A percentile compares a stretch with the other conserved stretches of the same genome.
Conservation (phyloP, 352 stramenopile species). For the Pythium brachiatum region DNA sequence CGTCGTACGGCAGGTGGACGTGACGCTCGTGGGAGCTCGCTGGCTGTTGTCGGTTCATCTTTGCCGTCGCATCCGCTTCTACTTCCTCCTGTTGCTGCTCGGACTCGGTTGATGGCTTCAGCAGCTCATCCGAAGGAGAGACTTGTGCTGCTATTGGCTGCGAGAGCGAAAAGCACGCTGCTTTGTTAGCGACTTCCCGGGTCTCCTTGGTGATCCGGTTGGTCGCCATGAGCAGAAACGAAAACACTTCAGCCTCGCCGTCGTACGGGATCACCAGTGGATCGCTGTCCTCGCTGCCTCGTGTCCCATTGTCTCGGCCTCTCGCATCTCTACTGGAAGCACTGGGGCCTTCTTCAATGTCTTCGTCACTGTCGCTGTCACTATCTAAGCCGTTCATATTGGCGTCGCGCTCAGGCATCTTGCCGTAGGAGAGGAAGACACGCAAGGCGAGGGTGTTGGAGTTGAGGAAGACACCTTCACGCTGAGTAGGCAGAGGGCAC, state of each 20-base stretch:
- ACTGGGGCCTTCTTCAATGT: background rate
- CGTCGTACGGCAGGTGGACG: conserved; percentile 69
- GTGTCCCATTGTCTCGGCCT: conserved; percentile 24
- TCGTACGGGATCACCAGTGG: conserved; percentile 65
- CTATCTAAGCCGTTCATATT: conserved; percentile 11
- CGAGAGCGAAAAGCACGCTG: conserved; percentile 45
- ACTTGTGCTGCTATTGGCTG: conserved; percentile 5
- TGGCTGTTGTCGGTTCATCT: background rate
- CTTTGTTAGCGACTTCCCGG: conserved; percentile 55
- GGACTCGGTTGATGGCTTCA: background rate
- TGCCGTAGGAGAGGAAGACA: conserved; percentile 85
- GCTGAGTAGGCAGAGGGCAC: conserved; percentile 54
- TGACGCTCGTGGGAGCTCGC: conserved; percentile 46
- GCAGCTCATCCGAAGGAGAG: background rate
- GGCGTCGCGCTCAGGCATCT: conserved; percentile 39
- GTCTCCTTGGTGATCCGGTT: conserved; percentile 72
- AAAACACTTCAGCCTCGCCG: conserved; percentile 51
- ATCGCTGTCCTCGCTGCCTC: conserved; percentile 52
- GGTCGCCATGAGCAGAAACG: conserved; percentile 65
- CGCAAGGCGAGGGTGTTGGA: conserved; percentile 61
- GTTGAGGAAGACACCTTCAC: conserved; percentile 83
- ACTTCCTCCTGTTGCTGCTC: background rate
- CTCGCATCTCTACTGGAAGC: background rate
- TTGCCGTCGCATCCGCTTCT: background rate
- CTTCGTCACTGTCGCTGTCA: conserved; percentile 14